These are phyloP conservation scores for Pneumocystis murina DNA, from an alignment of 1,139 yeast genomes.

Conservation along the genomic window DNA sequence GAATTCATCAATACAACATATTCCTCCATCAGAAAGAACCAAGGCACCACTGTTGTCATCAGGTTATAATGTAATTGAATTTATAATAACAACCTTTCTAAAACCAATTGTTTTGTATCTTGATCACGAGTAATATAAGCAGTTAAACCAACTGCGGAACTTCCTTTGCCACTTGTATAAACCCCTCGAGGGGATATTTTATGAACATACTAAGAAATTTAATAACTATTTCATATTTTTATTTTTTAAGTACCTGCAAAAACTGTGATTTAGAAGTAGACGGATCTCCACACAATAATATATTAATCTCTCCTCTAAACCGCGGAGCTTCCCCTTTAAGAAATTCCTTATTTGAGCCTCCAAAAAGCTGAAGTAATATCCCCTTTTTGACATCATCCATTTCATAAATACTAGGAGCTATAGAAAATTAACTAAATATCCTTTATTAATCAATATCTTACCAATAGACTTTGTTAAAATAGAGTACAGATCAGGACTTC, in stretches of 20 bases:
- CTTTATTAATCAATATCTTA: background rate
- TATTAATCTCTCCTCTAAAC: conserved; percentile 88
- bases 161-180: conserved; percentile 95
- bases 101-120: conserved; percentile 81
- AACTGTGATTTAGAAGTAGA: conserved; percentile 93
- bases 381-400: conserved; percentile 96
- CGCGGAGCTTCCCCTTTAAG: conserved; percentile 68
- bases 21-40: conserved; percentile 94
- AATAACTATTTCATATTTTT: conserved; percentile 19
- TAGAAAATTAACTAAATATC: background rate
- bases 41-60: conserved; percentile 55
- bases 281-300: conserved; percentile 91
- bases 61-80: background rate
- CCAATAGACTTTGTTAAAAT: conserved; percentile 65
- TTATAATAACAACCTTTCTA: conserved; percentile 35
- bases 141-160: conserved; percentile 96
- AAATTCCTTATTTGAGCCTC: conserved; percentile 85
- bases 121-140: conserved; percentile 91
- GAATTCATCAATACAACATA: conserved; percentile 96
- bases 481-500: conserved; percentile 69
- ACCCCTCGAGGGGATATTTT: conserved; percentile 96
- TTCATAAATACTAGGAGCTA: conserved; percentile 88
- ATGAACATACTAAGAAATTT: conserved; percentile 52
- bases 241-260: conserved; percentile 22
- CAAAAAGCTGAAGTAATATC: conserved; percentile 75